These are phyloP conservation scores for Oryza meridionalis DNA, from an alignment of 176 grass and related monocot genomes.

Conservation along the genomic window DNA sequence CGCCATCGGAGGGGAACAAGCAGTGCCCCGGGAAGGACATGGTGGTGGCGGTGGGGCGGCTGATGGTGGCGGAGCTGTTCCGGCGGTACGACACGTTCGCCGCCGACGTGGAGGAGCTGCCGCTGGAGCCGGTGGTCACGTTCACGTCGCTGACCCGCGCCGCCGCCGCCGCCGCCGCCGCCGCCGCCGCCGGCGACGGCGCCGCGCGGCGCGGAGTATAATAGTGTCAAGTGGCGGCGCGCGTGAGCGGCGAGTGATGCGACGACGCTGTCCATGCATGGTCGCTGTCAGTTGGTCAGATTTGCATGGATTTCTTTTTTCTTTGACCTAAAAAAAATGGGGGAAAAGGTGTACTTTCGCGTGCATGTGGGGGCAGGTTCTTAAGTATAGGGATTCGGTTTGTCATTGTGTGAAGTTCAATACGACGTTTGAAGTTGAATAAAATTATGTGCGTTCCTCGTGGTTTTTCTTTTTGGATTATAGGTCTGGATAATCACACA, in stretches of 20 bases:
- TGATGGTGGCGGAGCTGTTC: slow-evolving; percentile 75
- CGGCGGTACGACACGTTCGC: slow-evolving; percentile 70
- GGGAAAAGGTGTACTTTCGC: not conserved
- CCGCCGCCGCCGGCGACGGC: no score
- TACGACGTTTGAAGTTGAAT: no score
- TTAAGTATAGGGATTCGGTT: not conserved
- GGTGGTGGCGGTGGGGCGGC: slow-evolving; percentile 56
- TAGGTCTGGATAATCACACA: no score
- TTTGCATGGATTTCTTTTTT: not conserved
- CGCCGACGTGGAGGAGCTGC: slow-evolving; percentile 27
- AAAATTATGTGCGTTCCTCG: no score
- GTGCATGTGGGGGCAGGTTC: not conserved
- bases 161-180: no score
- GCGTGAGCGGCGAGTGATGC: not conserved
- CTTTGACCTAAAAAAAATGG: not conserved
- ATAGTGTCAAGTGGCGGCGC: not conserved
- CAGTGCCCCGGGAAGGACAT: slow-evolving; percentile 82
- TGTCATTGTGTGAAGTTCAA: not conserved
- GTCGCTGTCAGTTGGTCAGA: no score
- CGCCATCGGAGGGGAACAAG: slow-evolving; percentile 63
- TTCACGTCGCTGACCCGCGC: slow-evolving; percentile 53
- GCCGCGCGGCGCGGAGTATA: not conserved
- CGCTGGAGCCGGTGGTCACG: slow-evolving; percentile 56
- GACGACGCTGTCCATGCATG: no score
- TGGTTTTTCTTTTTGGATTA: no score